Evolutionary conservation across 164 flowering plant genomes (phyloP).

Genomic region (Tetrastigma voinierianum): DNA sequence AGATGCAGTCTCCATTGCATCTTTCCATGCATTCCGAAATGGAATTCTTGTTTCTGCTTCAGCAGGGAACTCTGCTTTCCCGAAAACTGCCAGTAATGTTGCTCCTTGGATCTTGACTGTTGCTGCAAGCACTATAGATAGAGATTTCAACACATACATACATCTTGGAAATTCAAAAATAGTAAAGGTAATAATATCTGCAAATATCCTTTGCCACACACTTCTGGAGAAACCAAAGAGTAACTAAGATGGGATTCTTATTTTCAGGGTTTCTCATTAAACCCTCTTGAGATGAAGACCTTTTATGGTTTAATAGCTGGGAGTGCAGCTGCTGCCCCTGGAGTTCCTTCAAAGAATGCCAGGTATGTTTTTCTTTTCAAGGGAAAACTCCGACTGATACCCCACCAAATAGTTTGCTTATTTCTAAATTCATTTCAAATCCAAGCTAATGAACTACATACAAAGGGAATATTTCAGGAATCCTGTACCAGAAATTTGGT

Average conservation of each 20-base stretch:
- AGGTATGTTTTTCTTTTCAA: conserved; percentile 30
- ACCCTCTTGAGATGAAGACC: conserved; percentile 29
- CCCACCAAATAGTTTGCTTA: background rate
- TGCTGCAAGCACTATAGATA: conserved; percentile 41
- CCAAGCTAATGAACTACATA: too few species aligned
- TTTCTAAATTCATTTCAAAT: background rate
- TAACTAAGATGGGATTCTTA: background rate
- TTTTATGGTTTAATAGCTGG: conserved; percentile 33
- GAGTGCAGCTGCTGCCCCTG: conserved; percentile 42
- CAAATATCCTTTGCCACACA: background rate
- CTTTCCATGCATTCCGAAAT: conserved; percentile 46
- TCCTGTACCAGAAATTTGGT: too few species aligned
- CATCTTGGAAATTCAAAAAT: conserved; percentile 32
- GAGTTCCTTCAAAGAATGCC: conserved; percentile 39
- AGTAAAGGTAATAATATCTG: conserved; percentile 19
- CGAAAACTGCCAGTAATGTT: conserved; percentile 26
- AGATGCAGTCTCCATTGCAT: conserved; percentile 40
- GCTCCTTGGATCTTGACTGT: conserved; percentile 54
- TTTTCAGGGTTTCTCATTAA: conserved; percentile 39
- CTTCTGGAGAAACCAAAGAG: background rate
- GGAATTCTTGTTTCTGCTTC: conserved; percentile 46
- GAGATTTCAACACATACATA: conserved; percentile 27
- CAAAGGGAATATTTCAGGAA: too few species aligned
- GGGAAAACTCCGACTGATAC: background rate
- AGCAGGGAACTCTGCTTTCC: conserved; percentile 40